Evolutionary conservation across 495 filamentous ascomycete genomes (phyloP), one percentile per base, ranked within the genome.

Genomic region (Penicillium robsamsonii): DNA sequence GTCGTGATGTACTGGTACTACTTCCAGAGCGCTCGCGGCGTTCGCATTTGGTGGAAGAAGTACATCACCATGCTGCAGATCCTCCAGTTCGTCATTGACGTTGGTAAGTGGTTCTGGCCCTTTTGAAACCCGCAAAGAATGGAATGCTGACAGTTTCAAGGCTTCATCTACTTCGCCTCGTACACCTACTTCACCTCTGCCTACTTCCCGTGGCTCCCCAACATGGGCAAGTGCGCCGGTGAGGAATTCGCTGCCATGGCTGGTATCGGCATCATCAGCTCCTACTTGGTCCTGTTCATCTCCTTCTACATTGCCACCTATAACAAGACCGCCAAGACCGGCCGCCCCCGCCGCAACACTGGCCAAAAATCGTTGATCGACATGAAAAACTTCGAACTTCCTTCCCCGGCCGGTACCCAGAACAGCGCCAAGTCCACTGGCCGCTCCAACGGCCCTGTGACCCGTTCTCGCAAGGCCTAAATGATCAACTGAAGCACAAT

Each of bases 261-360:
- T 50, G 94, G 94, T 63, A 93, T 96, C 54, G 90, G 79, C 55
- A 95, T 96, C 67, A 76, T 98, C 64, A 89, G 81, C 76, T 94
- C 89, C 42, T 98, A 98, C 82, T 85, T 98, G 53, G 79, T 97
- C 59, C 89, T 98, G 55, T 98, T 98, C 84, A 96, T 98, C 79
- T 91, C 88, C 48, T 98, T 98, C 88, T 98, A 98, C 83, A 79
- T 95, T 59, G 90, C 91, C 46, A 98, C 94, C 53, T 98, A 98
- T 79, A 91, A 89, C 75, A 96, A 95, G 84, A 78, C 83, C 49
- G 81, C 82, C 66, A 90, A 89, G 80, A 71, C 78, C 62, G 70
- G 75, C 47, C 69, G 81, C 44, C 73, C 79, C 55, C 67, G 76
- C 59, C 64, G 79, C 67, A 71, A 84, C 76, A 76, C 79, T 58